These are phyloP conservation scores for Zopfochytrium polystomum DNA, from an alignment of 371 early-diverging fungal genomes.

Conservation along the genomic window DNA sequence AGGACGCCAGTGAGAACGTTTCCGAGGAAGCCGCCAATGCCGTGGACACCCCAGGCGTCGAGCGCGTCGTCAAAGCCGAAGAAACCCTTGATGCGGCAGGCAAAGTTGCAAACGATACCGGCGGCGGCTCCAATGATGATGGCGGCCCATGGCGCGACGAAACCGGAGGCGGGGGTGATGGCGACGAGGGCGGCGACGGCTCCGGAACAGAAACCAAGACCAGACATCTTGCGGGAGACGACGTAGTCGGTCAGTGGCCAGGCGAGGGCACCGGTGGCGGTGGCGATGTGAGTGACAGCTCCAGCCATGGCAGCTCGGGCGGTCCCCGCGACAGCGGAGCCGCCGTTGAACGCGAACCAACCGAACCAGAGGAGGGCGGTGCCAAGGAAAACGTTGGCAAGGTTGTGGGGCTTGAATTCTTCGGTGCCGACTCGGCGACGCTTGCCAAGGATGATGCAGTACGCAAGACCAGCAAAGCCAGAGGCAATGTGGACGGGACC, in stretches of 20 bases:
- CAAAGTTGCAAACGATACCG: conserved; percentile 72
- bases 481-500: conserved; percentile 89
- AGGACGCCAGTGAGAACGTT: conserved; percentile 86
- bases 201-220: conserved; percentile 87
- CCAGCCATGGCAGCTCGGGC: conserved; percentile 82
- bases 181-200: conserved; percentile 89
- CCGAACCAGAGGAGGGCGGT: conserved; percentile 88
- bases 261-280: conserved; percentile 77
- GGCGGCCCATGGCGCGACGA: conserved; percentile 76
- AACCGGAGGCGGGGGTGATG: conserved; percentile 91
- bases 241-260: conserved; percentile 79
- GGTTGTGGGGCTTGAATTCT: conserved; percentile 75
- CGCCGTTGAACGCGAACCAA: conserved; percentile 57
- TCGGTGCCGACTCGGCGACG: conserved; percentile 59
- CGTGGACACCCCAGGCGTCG: conserved; percentile 50
- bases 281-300: conserved; percentile 80
- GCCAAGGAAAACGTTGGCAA: conserved; percentile 83
- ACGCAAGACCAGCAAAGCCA: conserved; percentile 86
- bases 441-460: conserved; percentile 75
- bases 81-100: conserved; percentile 70
- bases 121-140: conserved; percentile 76
- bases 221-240: conserved; percentile 60
- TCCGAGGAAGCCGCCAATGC: conserved; percentile 85
- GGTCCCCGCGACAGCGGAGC: conserved; percentile 78
- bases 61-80: conserved; percentile 78